Evolutionary conservation across 2,329 filamentous ascomycete genomes (phyloP), one percentile per base, ranked within the genome.

Genomic region (Penicillium hesseltinei): DNA sequence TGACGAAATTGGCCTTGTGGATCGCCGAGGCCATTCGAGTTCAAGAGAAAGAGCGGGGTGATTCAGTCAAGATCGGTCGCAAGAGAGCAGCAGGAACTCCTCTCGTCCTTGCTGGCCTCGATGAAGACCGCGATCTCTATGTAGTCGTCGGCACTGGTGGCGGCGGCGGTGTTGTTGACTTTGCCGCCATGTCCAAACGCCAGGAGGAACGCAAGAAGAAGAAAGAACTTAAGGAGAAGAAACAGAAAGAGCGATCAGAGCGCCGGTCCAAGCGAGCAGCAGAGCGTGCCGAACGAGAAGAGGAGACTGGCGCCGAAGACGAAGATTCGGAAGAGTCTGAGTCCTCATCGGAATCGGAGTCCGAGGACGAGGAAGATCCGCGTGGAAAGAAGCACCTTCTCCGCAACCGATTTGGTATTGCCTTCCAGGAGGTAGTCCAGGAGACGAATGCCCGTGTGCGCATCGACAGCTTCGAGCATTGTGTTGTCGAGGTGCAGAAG

Each of bases 401-500:
- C 2, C 78, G 90, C 51, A 99, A 97, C 75, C 86, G 89, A 49
- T 99, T 99, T 69, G 94, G 94, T 8, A 92, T 88, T 67, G 93
- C 94, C 3, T 99, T 99, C 74, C 92, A 97, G 72, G 92, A 96
- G 70, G 94, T 97, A 0, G 90, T 96, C 2, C 85, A 88, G 51
- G 91, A 97, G 79, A 97, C 93, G 17, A 94, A 88, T 58, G 91
- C 93, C 0, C 80, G 92, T 17, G 92, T 97, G 21, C 82, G 92
- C 59, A 95, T 97, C 71, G 94, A 99, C 75, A 95, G 90, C 73
- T 99, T 99, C 69, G 94, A 99, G 76, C 91, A 96, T 73, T 96
- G 91, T 69, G 94, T 97, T 8, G 92, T 97, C 46, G 94, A 99
- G 73, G 93, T 99, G n/a, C 88, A 88, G 76, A 97, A 96, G 79